Percentiles rank a stretch among this genome's conserved stretches.
These are phyloP conservation scores for Colletotrichum sp. DNA, from an alignment of 2,329 filamentous ascomycete genomes.

Conservation along the genomic window DNA sequence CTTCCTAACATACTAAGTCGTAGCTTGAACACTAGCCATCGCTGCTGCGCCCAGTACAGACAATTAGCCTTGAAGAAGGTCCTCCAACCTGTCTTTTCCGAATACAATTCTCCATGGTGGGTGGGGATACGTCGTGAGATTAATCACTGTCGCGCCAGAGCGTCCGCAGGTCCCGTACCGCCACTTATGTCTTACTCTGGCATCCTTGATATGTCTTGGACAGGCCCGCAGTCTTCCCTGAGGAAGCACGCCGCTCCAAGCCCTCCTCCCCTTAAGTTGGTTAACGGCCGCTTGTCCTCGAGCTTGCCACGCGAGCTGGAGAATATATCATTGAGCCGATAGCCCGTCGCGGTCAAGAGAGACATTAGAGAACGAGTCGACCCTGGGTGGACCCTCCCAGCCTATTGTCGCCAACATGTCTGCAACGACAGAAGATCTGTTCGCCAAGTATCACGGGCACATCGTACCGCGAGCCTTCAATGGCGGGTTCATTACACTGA, in stretches of 20 bases:
- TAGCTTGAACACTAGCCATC: not conserved
- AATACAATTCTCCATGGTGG: not conserved
- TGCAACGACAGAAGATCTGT: slow-evolving; percentile 29
- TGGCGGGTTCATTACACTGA: slow-evolving; percentile 71
- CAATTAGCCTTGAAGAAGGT: not conserved
- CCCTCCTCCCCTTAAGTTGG: not conserved
- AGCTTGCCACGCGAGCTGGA: slow-evolving; percentile 1
- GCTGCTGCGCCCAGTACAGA: not conserved
- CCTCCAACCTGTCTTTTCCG: not conserved
- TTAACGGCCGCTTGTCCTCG: not conserved
- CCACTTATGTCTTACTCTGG: slow-evolving; percentile 16
- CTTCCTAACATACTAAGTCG: not conserved
- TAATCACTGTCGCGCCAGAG: slow-evolving; percentile 3
- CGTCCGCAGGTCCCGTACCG: not conserved
- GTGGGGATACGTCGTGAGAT: not conserved
- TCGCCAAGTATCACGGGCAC: slow-evolving; percentile 46
- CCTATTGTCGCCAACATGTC: slow-evolving; percentile 7
- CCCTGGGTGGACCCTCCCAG: not conserved
- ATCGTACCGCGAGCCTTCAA: slow-evolving; percentile 56
- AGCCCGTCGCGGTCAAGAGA: not conserved
- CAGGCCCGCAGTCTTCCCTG: not conserved
- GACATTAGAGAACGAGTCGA: slow-evolving; percentile 9
- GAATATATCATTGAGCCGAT: slow-evolving; percentile 4
- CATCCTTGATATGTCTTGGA: slow-evolving; percentile 18
- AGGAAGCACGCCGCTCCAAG: not conserved